A percentile compares a stretch with the other conserved stretches of the same genome.
Evolutionary conservation across 345 rosid species (phyloP).

Genomic region (Acer negundo): DNA sequence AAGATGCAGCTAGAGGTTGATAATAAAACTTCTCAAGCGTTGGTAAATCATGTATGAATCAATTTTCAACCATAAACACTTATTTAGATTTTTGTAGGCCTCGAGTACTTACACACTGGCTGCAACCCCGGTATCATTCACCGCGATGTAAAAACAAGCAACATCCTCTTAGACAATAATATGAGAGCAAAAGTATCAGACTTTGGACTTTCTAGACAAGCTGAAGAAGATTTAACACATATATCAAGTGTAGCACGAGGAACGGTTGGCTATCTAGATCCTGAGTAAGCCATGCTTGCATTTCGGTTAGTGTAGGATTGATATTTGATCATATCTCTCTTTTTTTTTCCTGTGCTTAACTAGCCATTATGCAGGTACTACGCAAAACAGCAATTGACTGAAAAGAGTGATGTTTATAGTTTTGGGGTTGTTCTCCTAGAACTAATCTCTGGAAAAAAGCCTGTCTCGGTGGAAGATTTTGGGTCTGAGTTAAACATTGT

Average conservation of each 20-base stretch:
- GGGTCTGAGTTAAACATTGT: constrained; percentile 87
- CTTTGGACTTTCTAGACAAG: constrained; percentile 95
- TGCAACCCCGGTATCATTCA: constrained; percentile 96
- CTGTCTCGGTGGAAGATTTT: constrained; percentile 80
- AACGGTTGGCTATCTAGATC: constrained; percentile 94
- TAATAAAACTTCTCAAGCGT: constrained; percentile 13
- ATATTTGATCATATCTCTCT: constrained; percentile 1
- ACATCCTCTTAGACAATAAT: constrained; percentile 82
- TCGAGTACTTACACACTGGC: constrained; percentile 95
- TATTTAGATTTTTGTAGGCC: constrained; percentile 65
- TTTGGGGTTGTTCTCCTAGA: constrained; percentile 98
- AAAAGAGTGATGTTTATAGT: constrained; percentile 96
- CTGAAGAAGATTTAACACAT: constrained; percentile 91
- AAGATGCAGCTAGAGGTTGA: constrained; percentile 97
- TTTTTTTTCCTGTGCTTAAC: constrained; percentile 5
- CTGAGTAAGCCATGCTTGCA: constrained; percentile 57
- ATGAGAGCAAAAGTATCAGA: constrained; percentile 98
- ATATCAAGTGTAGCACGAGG: constrained; percentile 90
- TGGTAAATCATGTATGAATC: background rate
- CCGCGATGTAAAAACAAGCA: constrained; percentile 94
- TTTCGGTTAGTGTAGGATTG: background rate
- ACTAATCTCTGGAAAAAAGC: constrained; percentile 85
- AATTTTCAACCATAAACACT: constrained; percentile 24
- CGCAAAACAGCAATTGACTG: constrained; percentile 86
- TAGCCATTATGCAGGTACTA: constrained; percentile 61